These are phyloP conservation scores for Wakefieldia striispora DNA, from an alignment of 768 basidiomycete genomes.

Conservation along the genomic window DNA sequence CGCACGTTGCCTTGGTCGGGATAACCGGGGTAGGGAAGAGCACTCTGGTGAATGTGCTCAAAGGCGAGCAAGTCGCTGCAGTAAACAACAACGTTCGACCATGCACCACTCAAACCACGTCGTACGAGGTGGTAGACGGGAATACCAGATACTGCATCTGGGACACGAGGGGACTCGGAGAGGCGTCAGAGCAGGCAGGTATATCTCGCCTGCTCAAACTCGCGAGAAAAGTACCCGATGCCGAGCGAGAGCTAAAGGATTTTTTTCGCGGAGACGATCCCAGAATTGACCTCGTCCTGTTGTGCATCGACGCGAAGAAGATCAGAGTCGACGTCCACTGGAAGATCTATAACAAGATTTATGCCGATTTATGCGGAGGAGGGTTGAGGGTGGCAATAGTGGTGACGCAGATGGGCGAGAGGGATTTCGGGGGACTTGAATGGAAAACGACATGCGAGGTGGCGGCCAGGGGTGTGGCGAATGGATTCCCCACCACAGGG, in stretches of 20 bases:
- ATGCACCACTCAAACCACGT: conserved; percentile 10
- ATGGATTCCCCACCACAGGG: conserved; percentile 9
- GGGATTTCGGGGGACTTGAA: conserved; percentile 1
- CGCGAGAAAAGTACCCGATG: conserved; percentile 5
- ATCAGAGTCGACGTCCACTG: conserved; percentile 13
- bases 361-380: conserved; percentile 11
- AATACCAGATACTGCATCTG: conserved; percentile 14
- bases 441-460: conserved; percentile 19
- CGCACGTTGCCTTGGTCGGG: conserved; percentile 22
- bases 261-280: conserved; percentile 15
- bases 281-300: conserved; percentile 16
- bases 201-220: neutral
- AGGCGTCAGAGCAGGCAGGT: conserved; percentile 7
- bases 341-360: conserved; percentile 21
- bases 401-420: conserved; percentile 11
- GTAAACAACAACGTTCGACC: conserved; percentile 19
- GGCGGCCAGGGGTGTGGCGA: conserved; percentile 6
- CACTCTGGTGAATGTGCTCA: conserved; percentile 26
- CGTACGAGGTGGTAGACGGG: conserved; percentile 11
- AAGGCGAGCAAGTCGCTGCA: conserved; percentile 10
- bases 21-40: conserved; percentile 27
- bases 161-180: conserved; percentile 28
- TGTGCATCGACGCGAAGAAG: conserved; percentile 23
- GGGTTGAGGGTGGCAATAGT: conserved; percentile 16
- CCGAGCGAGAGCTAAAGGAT: conserved; percentile 17